Conservation (phyloP, 176 grass and related monocot species). For the Musa beccarii region DNA sequence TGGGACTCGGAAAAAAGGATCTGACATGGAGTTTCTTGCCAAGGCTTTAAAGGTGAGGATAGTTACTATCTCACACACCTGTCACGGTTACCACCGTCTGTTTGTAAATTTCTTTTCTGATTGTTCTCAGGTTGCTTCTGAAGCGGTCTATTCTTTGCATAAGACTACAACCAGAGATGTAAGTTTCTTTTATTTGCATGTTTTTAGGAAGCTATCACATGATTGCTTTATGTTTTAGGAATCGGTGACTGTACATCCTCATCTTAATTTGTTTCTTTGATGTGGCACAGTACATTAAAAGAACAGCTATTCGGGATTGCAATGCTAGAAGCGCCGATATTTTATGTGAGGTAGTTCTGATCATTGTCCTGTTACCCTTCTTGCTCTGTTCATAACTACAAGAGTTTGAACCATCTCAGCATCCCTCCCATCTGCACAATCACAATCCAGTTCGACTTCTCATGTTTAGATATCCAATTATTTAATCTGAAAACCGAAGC, state of each 20-base stretch:
- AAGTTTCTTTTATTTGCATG: slow-evolving; percentile 22
- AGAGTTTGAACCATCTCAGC: no score
- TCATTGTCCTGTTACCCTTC: neutral
- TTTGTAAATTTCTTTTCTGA: slow-evolving; percentile 13
- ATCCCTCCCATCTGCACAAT: neutral
- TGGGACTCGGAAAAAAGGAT: slow-evolving; percentile 72
- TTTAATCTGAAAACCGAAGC: no score
- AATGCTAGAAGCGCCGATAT: slow-evolving; percentile 49
- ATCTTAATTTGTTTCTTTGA: slow-evolving; percentile 2
- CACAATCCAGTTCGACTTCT: neutral
- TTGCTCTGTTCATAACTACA: neutral
- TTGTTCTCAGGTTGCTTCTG: slow-evolving; percentile 55
- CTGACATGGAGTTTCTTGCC: slow-evolving; percentile 81
- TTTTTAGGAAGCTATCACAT: neutral
- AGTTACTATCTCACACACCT: slow-evolving; percentile 8
- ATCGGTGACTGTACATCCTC: neutral
- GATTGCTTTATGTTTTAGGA: neutral
- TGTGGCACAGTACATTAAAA: slow-evolving; percentile 60
- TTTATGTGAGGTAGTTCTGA: slow-evolving; percentile 61
- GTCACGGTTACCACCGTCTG: neutral
- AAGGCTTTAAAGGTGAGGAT: slow-evolving; percentile 70
- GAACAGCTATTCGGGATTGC: slow-evolving; percentile 42
- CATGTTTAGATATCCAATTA: no score
- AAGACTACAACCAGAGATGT: slow-evolving; percentile 96
- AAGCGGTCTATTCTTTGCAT: slow-evolving; percentile 85